A percentile compares a stretch with the other conserved stretches of the same genome.
Evolutionary conservation across 805 yeast species (phyloP).

Genomic region (Saturnispora serradocipensis): DNA sequence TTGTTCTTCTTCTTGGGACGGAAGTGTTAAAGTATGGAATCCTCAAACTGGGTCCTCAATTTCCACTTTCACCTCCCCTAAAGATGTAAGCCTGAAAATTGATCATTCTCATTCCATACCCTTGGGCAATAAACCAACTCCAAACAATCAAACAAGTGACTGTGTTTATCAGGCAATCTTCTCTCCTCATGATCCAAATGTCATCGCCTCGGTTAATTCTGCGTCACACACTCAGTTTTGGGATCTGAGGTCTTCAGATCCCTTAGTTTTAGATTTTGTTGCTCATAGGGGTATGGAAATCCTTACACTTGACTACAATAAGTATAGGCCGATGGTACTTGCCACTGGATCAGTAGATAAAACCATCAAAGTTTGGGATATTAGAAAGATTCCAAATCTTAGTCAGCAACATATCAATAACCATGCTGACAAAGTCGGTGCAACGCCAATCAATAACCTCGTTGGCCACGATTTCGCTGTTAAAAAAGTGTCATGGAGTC

Average conservation of each 20-base stretch:
- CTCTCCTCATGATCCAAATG: constrained; percentile 75
- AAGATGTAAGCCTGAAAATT: constrained; percentile 17
- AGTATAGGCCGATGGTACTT: constrained; percentile 67
- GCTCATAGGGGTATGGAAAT: constrained; percentile 80
- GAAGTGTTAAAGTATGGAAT: constrained; percentile 71
- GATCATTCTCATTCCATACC: constrained; percentile 12
- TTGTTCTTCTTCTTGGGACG: constrained; percentile 88
- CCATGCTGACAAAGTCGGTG: constrained; percentile 33
- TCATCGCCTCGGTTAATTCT: constrained; percentile 62
- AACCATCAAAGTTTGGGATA: constrained; percentile 77
- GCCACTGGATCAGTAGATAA: constrained; percentile 94
- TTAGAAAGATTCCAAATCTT: constrained; percentile 46
- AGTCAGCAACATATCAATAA: neutral
- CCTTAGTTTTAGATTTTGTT: constrained; percentile 48
- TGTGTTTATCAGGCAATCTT: constrained; percentile 76
- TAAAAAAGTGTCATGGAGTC: constrained; percentile 78
- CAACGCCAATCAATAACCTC: constrained; percentile 66
- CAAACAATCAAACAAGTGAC: constrained; percentile 31
- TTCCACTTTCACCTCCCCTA: constrained; percentile 39
- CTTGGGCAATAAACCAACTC: constrained; percentile 18
- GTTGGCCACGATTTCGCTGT: constrained; percentile 88
- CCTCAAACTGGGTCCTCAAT: constrained; percentile 51
- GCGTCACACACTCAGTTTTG: constrained; percentile 69
- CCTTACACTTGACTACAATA: constrained; percentile 81
- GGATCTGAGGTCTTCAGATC: constrained; percentile 68